Evolutionary conservation across 495 filamentous ascomycete species (phyloP).

Genomic region (Lasiosphaeris hirsuta): DNA sequence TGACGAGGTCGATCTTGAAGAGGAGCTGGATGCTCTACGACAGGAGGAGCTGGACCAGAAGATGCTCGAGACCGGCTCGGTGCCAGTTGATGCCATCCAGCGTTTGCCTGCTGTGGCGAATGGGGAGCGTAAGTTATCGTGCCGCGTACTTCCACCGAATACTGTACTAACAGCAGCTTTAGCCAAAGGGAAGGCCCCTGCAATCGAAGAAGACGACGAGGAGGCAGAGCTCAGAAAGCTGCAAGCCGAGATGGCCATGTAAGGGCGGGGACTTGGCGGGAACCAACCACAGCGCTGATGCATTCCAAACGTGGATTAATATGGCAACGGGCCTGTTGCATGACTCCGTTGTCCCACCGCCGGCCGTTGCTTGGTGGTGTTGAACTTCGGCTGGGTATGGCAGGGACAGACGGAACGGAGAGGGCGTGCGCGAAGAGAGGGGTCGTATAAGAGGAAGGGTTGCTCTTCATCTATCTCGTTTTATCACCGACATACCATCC

Average conservation of each 20-base stretch:
- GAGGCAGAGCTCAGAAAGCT: constrained; percentile 91
- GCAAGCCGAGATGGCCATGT: constrained; percentile 98
- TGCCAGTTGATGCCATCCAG: constrained; percentile 64
- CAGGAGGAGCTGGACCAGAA: constrained; percentile 87
- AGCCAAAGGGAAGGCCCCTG: constrained; percentile 59
- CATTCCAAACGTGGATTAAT: neutral
- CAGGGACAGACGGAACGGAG: neutral
- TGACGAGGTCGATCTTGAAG: constrained; percentile 84
- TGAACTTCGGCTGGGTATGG: constrained; percentile 3
- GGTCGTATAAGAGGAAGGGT: neutral
- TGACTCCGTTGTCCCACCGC: neutral
- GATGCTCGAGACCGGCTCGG: constrained; percentile 85
- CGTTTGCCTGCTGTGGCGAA: constrained; percentile 68
- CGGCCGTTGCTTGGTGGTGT: neutral
- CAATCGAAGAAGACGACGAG: constrained; percentile 82
- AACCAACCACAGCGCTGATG: neutral
- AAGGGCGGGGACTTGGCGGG: constrained; percentile 22
- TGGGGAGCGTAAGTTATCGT: constrained; percentile 65
- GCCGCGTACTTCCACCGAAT: neutral
- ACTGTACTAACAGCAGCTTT: constrained; percentile 23
- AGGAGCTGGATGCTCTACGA: constrained; percentile 71
- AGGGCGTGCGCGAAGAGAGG: neutral
- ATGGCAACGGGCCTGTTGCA: neutral
- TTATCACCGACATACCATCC: neutral
- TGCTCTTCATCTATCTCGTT: neutral